Conservation (phyloP, 2,329 filamentous ascomycete species). For the Arthrobotrys megalospora region DNA sequence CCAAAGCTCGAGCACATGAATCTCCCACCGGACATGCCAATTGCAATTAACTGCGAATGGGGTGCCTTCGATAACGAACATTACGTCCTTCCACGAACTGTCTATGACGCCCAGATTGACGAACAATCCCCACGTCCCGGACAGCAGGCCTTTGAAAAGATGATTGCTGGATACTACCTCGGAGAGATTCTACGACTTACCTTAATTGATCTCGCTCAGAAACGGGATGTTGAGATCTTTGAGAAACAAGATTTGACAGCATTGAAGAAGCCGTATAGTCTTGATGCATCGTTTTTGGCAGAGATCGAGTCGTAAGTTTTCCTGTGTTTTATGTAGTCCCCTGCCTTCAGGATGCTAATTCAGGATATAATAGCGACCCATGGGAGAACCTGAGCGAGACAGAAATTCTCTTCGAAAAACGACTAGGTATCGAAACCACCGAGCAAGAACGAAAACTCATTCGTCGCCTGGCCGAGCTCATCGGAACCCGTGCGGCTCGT, state of each 20-base stretch:
- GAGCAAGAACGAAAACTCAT: conserved; percentile 88
- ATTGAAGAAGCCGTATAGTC: conserved; percentile 86
- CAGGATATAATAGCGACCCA: conserved; percentile 76
- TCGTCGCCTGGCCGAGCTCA: conserved; percentile 90
- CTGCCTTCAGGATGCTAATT: conserved; percentile 27
- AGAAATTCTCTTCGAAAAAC: conserved; percentile 82
- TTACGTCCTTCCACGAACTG: conserved; percentile 85
- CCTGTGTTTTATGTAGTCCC: conserved; percentile 1
- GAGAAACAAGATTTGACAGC: conserved; percentile 83
- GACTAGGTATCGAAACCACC: conserved; percentile 79
- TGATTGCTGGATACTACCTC: conserved; percentile 94
- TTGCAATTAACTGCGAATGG: conserved; percentile 98
- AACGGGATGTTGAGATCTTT: conserved; percentile 82
- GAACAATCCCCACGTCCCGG: conserved; percentile 91
- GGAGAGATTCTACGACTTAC: conserved; percentile 94
- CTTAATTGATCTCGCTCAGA: conserved; percentile 86
- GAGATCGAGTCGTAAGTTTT: conserved; percentile 82
- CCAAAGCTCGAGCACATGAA: conserved; percentile 95
- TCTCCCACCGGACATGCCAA: conserved; percentile 83
- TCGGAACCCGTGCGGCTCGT: conserved; percentile 92
- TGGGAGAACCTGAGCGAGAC: conserved; percentile 96
- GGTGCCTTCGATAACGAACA: conserved; percentile 97
- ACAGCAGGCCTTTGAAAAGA: conserved; percentile 97
- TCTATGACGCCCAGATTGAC: conserved; percentile 89
- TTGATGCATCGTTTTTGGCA: conserved; percentile 94